Percentiles rank a stretch among this genome's conserved stretches.
Conservation (phyloP, 2,329 filamentous ascomycete genomes). For the Myrmaecium sp. region DNA sequence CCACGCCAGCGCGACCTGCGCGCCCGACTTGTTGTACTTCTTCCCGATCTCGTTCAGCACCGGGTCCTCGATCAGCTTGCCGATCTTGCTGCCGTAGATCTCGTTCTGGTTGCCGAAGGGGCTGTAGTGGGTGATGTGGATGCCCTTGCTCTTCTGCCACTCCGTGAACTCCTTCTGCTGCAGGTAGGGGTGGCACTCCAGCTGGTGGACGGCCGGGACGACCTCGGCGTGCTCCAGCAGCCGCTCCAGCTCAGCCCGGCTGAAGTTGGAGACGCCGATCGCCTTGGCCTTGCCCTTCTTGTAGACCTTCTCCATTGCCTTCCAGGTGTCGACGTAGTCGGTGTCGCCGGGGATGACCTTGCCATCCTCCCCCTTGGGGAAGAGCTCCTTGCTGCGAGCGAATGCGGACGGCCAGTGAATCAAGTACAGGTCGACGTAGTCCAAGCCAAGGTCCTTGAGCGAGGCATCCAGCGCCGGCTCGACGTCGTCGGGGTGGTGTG, state of each 20-base stretch:
- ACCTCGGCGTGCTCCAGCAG: slow-evolving; percentile 28
- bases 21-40: slow-evolving; percentile 32
- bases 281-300: slow-evolving; percentile 12
- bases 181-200: slow-evolving; percentile 37
- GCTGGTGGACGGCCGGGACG: slow-evolving; percentile 31
- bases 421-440: slow-evolving; percentile 10
- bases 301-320: slow-evolving; percentile 30
- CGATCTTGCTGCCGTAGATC: slow-evolving; percentile 1
- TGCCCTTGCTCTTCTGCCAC: slow-evolving; percentile 32
- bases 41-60: slow-evolving; percentile 1
- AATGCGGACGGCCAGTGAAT: slow-evolving; percentile 44
- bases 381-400: slow-evolving; percentile 27
- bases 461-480: slow-evolving; percentile 24
- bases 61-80: slow-evolving; percentile 1
- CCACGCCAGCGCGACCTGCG: slow-evolving; percentile 39
- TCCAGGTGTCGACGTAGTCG: slow-evolving; percentile 36
- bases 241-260: slow-evolving; percentile 29
- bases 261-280: slow-evolving; percentile 38
- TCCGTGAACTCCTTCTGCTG: slow-evolving; percentile 32
- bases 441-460: slow-evolving; percentile 21
- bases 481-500: slow-evolving; percentile 12
- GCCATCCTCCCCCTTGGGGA: slow-evolving; percentile 35
- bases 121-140: slow-evolving; percentile 19
- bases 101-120: slow-evolving; percentile 3
- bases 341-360: slow-evolving; percentile 25